Conservation (phyloP, 140 eudicot genomes). For the Stevia rebaudiana region DNA sequence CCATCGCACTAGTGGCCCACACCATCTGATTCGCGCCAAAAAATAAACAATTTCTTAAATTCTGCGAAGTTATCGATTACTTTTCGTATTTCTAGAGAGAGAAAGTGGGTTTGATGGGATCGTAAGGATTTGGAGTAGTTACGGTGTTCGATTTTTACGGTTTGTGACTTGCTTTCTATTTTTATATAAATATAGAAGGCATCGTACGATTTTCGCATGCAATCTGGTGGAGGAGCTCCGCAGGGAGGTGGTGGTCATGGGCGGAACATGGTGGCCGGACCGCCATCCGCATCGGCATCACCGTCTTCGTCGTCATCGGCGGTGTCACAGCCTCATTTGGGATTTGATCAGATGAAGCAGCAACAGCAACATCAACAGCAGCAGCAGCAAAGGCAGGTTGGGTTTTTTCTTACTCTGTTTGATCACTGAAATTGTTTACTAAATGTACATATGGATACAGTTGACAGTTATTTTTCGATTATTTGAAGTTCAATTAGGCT, state of each 20-base stretch:
- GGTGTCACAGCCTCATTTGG: slow-evolving; percentile 49
- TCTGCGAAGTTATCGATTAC: slow-evolving; percentile 10
- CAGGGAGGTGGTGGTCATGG: slow-evolving; percentile 63
- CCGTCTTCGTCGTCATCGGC: slow-evolving; percentile 84
- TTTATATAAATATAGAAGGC: background rate
- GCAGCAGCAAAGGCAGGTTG: slow-evolving; percentile 78
- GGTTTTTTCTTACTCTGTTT: slow-evolving; percentile 14
- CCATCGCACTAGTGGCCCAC: slow-evolving; percentile 33
- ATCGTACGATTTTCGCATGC: slow-evolving; percentile 40
- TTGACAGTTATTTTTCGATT: background rate
- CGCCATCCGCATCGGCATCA: slow-evolving; percentile 67
- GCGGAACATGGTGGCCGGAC: slow-evolving; percentile 43
- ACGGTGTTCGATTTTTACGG: slow-evolving; percentile 9
- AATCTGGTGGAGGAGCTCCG: slow-evolving; percentile 67
- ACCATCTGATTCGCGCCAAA: slow-evolving; percentile 20
- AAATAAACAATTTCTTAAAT: slow-evolving; percentile 10
- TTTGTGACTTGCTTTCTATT: background rate
- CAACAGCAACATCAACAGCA: slow-evolving; percentile 59
- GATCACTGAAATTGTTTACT: background rate
- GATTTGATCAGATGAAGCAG: slow-evolving; percentile 54
- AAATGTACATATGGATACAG: background rate
- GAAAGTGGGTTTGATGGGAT: slow-evolving; percentile 11
- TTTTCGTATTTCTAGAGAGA: slow-evolving; percentile 16
- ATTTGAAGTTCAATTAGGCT: background rate
- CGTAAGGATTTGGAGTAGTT: slow-evolving; percentile 19